These are phyloP conservation scores for Naegleria fowleri DNA, from an alignment of 208 protist genomes.

Conservation along the genomic window DNA sequence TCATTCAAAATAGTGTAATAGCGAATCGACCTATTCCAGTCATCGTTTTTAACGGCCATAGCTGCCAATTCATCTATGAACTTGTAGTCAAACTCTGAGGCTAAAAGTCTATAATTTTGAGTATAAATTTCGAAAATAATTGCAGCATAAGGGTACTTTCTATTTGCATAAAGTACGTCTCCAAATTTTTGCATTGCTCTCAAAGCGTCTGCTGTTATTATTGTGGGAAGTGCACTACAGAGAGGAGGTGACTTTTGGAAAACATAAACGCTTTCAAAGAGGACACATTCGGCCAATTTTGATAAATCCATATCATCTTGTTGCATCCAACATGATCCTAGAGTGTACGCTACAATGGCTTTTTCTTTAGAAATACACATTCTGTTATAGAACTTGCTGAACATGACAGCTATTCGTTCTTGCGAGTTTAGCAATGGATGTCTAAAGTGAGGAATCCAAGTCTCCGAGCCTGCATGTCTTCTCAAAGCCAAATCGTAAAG, in stretches of 20 bases:
- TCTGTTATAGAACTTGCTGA: neutral
- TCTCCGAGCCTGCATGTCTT: neutral
- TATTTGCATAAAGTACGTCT: neutral
- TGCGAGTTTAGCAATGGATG: neutral
- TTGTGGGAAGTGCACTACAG: neutral
- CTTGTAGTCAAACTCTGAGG: neutral
- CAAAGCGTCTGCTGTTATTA: neutral
- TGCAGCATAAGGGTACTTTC: neutral
- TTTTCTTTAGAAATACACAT: neutral
- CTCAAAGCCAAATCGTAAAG: neutral
- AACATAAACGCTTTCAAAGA: conserved; percentile 1
- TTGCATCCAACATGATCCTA: neutral
- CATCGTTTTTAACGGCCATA: neutral
- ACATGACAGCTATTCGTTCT: neutral
- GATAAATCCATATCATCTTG: neutral
- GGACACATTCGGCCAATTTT: neutral
- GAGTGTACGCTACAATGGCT: neutral
- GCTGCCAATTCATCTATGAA: neutral
- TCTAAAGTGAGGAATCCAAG: neutral
- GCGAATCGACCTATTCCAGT: neutral
- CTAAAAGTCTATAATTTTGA: neutral
- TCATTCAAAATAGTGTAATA: neutral
- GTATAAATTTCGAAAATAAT: neutral
- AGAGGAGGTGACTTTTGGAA: neutral
- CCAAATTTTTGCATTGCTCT: neutral